Evolutionary conservation across 2,329 filamentous ascomycete species (phyloP), one percentile per base, ranked within the genome.

Genomic region (Phyllosticta capitalensis): DNA sequence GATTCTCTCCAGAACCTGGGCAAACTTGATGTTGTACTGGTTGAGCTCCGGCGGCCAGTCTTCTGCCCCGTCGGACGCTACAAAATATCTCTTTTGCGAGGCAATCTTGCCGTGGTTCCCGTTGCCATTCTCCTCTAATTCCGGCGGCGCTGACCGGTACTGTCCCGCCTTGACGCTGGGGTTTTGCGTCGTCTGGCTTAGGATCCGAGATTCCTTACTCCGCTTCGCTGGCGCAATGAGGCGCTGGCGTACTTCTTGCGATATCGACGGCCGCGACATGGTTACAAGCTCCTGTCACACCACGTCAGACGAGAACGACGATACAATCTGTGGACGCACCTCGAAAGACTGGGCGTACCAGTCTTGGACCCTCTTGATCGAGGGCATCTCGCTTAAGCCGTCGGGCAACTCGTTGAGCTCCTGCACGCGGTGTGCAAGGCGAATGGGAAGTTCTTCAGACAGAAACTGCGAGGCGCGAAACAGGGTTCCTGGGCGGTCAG

Each of bases 321-420:
- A 45, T n/a, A n/a, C 6, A 30, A 19, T n/a, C 26, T 9, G n/a
- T 26, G 14, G 53, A 72, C 82, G 67, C 83, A 96, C 92, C 85
- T 99, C 94, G 70, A 99, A 99, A 56, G 94, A 99, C 78, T 99
- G 94, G 64, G 92, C 94, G 74, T 99, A 99, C 94, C 94, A 99
- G 70, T 97, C 92, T 73, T 92, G 88, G 66, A 99, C 94, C 69
- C 87, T 90, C 73, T 87, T 86, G 66, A 99, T 96, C 10, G 94
- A 97, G 48, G 92, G 90, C 94, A 99, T 97, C 66, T 97, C 92
- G 72, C 90, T 96, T 63, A 99, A 83, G 59, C 94, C 94, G 81
- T 99, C 94, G 38, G 94, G 94, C 2, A 99, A 80, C 69, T 90
- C 89, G 63, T 88, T 86, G 61, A 99, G 84, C 78, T 99, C 94